These are phyloP conservation scores for Pezicula radicicola DNA, from an alignment of 2,329 filamentous ascomycete species.

Conservation along the genomic window DNA sequence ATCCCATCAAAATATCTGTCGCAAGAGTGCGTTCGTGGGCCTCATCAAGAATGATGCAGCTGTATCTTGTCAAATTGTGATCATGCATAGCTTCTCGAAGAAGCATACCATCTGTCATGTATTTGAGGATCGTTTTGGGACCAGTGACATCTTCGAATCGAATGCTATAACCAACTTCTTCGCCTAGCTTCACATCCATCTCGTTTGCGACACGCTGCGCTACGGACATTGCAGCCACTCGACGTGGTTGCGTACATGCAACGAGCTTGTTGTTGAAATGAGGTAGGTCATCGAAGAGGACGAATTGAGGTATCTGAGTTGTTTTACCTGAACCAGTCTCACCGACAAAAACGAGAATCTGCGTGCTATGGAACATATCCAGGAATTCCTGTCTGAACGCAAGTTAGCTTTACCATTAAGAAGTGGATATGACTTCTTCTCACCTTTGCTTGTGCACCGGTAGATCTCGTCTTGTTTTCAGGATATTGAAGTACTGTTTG, in stretches of 20 bases:
- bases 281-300: constrained; percentile 93
- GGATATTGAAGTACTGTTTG: constrained; percentile 83
- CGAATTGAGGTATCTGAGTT: constrained; percentile 97
- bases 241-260: constrained; percentile 94
- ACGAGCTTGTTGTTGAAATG: constrained; percentile 85
- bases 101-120: constrained; percentile 99
- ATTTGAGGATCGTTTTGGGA: constrained; percentile 89
- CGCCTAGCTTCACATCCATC: constrained; percentile 87
- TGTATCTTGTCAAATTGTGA: constrained; percentile 86
- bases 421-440: constrained; percentile 20
- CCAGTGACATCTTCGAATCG: constrained; percentile 96
- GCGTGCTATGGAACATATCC: constrained; percentile 84
- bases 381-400: constrained; percentile 78
- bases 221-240: constrained; percentile 98
- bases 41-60: constrained; percentile 97
- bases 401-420: constrained; percentile 13
- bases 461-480: constrained; percentile 78
- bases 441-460: constrained; percentile 90
- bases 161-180: constrained; percentile 98
- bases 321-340: constrained; percentile 99
- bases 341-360: constrained; percentile 97
- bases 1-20: constrained; percentile 95
- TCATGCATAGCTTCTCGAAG: constrained; percentile 96
- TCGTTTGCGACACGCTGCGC: constrained; percentile 97
- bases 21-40: constrained; percentile 96